Conservation (phyloP, 768 basidiomycete species). For the Leccinum arenicola region DNA sequence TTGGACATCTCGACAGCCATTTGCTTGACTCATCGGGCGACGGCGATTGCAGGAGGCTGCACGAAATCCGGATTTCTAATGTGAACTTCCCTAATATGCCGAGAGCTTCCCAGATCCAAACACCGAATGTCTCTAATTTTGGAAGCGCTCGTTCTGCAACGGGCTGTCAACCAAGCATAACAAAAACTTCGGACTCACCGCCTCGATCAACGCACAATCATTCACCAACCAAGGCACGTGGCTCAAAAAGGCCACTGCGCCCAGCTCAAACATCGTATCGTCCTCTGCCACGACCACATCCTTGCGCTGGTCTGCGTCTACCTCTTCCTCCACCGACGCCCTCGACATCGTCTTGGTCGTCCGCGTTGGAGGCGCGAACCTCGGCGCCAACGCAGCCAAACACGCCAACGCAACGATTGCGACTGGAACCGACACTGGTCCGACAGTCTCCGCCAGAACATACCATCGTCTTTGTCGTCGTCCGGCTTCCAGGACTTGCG, state of each 20-base stretch:
- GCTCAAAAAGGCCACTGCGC: constrained; percentile 8
- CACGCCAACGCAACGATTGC: background rate
- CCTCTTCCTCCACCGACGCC: background rate
- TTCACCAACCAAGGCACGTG: constrained; percentile 4
- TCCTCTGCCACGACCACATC: background rate
- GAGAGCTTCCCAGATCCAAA: no score
- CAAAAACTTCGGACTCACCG: no score
- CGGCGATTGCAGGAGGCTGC: no score
- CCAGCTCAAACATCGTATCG: constrained; percentile 13
- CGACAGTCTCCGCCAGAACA: background rate
- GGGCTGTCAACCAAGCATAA: no score
- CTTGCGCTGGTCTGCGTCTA: background rate
- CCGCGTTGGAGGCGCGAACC: background rate
- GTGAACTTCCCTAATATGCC: no score
- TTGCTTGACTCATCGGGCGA: no score
- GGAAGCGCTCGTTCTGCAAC: no score
- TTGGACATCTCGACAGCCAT: no score
- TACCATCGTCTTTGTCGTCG: background rate
- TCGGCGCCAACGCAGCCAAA: background rate
- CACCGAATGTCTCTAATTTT: no score
- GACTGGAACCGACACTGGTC: background rate
- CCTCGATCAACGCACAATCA: background rate
- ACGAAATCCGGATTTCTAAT: no score
- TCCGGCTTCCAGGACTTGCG: background rate
- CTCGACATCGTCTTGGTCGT: background rate